Evolutionary conservation across 352 stramenopile species (phyloP), one percentile per base, ranked within the genome.

Genomic region (Aphanomyces invadans): DNA sequence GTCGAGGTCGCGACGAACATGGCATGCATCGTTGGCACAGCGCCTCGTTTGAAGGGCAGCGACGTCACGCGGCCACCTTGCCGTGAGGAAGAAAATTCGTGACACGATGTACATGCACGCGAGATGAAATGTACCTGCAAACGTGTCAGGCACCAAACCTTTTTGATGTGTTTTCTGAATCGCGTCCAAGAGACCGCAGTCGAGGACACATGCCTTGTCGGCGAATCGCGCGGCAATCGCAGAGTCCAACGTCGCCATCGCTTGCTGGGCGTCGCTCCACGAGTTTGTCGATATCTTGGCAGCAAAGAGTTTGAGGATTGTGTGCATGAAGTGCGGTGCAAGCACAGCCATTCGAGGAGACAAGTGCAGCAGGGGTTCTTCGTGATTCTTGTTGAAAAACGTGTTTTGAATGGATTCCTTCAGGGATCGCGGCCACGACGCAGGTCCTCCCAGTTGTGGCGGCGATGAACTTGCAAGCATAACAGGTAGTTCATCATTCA

Each of bases 61-160:
- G 86, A 95, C 26, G 86, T 82, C 39, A 95, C 86, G 2, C 82
- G 74, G 49, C 86, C 86, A 62, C 92, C 86, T 95, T n/a, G n/a
- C n/a, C n/a, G n/a, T n/a, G n/a, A 55, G 4, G 26, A 21, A n/a
- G 19, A 15, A 39, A 19, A 56, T 71, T 4, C 45, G 33, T 15
- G 54, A 9, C 15, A 49, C 53, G 21, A 69, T 28, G 56, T 17
- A 46, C 15, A 36, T 2, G 59, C 26, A 60, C 12, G 19, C 2
- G 1, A 1, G 48, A 31, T 17, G 31, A 12, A 4, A 63, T 78
- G 17, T 74, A 95, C 86, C 86, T 45, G 82, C 92, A 74, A 95
- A 95, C 28, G 90, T 86, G 36, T 95, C 86, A 68, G 86, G 89
- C 2, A 88, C 81, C 4, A 95, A 72, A 17, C 83, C 70, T 55